A percentile compares a stretch with the other conserved stretches of the same genome.
Conservation (phyloP, 306 rosid species). For the Clitoria ternatea region DNA sequence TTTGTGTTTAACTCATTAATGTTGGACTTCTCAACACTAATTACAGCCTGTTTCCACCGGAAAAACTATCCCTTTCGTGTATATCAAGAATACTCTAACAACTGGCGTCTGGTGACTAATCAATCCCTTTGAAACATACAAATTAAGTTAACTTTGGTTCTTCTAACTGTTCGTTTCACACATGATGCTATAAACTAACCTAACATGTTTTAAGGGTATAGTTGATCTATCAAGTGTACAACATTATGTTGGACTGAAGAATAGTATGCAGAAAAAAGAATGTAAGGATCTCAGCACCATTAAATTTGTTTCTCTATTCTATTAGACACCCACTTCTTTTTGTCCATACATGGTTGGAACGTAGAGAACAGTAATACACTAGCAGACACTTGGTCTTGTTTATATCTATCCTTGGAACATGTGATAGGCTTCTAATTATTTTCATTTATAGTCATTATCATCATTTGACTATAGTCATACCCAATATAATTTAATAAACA, state of each 20-base stretch:
- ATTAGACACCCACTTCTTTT: constrained; percentile 13
- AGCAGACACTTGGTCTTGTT: constrained; percentile 12
- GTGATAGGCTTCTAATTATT: neutral
- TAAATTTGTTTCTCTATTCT: neutral
- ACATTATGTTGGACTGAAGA: neutral
- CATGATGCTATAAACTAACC: too few species aligned
- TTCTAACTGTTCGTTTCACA: too few species aligned
- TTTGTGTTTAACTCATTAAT: too few species aligned
- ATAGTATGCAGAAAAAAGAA: neutral
- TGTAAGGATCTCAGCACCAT: neutral
- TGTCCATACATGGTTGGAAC: constrained; percentile 21
- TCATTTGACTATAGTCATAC: constrained; percentile 27
- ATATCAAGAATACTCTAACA: too few species aligned
- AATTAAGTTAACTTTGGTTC: too few species aligned
- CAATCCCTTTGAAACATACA: too few species aligned
- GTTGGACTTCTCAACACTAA: too few species aligned
- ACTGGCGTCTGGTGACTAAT: too few species aligned
- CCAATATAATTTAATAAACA: constrained; percentile 15
- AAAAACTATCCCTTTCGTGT: too few species aligned
- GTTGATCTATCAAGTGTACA: too few species aligned
- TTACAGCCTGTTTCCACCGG: too few species aligned
- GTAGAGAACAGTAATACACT: constrained; percentile 3
- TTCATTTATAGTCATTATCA: constrained; percentile 19
- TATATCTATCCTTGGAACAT: constrained; percentile 3
- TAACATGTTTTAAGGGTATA: too few species aligned